Evolutionary conservation across 352 stramenopile species (phyloP).

Genomic region (Blastocystis sp.): DNA sequence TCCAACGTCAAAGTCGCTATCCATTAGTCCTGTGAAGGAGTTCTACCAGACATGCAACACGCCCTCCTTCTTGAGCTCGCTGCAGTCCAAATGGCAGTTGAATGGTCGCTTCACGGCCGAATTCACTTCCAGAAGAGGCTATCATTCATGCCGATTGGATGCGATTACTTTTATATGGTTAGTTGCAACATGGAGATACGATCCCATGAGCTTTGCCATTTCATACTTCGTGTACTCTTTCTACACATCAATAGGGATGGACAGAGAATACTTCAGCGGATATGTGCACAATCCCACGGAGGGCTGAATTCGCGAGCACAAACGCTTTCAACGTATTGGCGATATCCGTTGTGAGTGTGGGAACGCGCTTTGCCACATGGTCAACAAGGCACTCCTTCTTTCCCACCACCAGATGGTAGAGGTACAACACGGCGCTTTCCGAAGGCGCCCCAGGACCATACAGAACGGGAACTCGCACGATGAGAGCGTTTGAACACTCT

Average conservation of each 20-base stretch:
- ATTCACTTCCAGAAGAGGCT: neutral
- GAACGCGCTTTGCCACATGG: neutral
- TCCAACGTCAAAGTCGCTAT: constrained; percentile 3
- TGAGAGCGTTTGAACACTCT: neutral
- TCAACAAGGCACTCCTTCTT: neutral
- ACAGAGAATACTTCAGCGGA: neutral
- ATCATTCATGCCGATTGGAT: neutral
- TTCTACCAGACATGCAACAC: neutral
- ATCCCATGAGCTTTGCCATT: neutral
- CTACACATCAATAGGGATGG: neutral
- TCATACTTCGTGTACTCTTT: constrained; percentile 29
- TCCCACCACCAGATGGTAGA: neutral
- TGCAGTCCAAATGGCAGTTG: constrained; percentile 33
- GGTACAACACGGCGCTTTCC: neutral
- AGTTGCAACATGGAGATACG: neutral
- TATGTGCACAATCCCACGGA: neutral
- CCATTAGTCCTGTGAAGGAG: neutral
- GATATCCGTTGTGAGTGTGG: constrained; percentile 13
- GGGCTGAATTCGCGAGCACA: neutral
- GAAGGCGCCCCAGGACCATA: neutral
- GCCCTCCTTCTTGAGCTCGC: neutral
- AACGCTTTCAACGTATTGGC: neutral
- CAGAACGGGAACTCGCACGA: constrained; percentile 16
- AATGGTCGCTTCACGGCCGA: constrained; percentile 2
- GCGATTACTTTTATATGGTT: neutral